Evolutionary conservation across 106 monocot species (phyloP).

Genomic region (Acorus gramineus): DNA sequence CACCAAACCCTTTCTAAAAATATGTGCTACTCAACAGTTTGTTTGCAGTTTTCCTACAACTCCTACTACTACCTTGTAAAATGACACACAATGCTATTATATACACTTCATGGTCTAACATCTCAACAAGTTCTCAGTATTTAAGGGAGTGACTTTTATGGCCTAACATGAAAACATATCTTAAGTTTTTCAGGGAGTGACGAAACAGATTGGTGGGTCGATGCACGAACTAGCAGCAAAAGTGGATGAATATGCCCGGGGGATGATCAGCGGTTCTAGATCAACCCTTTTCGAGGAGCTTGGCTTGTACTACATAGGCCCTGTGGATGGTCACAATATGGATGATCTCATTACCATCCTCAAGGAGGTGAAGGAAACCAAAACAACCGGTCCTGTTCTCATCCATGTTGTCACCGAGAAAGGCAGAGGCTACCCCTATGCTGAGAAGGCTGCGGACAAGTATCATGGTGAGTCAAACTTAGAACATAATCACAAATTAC

Average conservation of each 20-base stretch:
- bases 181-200: conserved; percentile 47
- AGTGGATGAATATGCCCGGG: conserved; percentile 91
- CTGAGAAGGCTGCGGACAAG: conserved; percentile 86
- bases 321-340: conserved; percentile 87
- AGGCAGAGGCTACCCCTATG: conserved; percentile 90
- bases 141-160: no score
- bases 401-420: conserved; percentile 93
- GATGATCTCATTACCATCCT: conserved; percentile 86
- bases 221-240: conserved; percentile 87
- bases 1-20: no score
- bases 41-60: no score
- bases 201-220: conserved; percentile 85
- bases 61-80: no score
- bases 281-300: conserved; percentile 92
- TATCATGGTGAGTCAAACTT: conserved; percentile 55
- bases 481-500: no score
- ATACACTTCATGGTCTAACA: no score
- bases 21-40: no score
- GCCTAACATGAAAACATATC: no score
- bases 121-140: no score
- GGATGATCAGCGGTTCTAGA: conserved; percentile 87
- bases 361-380: conserved; percentile 82
- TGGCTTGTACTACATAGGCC: conserved; percentile 94
- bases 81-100: no score
- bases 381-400: conserved; percentile 81